These are phyloP conservation scores for Elymus sibiricus DNA, from an alignment of 176 grass and related monocot species.

Conservation along the genomic window DNA sequence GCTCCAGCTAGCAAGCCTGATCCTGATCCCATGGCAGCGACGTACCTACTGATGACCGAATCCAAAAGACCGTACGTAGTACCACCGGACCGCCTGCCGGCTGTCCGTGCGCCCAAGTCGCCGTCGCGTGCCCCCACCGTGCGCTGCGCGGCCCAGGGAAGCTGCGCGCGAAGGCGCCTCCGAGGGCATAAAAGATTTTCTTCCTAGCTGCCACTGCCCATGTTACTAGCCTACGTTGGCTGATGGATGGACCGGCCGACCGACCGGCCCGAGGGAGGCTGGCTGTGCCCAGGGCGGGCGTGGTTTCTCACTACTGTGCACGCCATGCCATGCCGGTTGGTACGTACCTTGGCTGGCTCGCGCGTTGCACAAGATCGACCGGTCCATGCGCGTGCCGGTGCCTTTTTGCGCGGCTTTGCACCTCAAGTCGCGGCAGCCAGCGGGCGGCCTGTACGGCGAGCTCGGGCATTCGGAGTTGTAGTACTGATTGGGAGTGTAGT, in stretches of 20 bases:
- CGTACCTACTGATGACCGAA: constrained; percentile 1
- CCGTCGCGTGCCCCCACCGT: constrained; percentile 16
- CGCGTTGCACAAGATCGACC: not conserved
- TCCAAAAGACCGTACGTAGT: not conserved
- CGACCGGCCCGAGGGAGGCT: no score
- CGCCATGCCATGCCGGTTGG: not conserved
- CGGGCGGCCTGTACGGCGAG: not conserved
- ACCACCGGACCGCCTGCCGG: not conserved
- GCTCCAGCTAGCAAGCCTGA: constrained; percentile 59
- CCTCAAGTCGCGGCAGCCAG: not conserved
- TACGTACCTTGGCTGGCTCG: not conserved
- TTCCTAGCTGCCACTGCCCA: not conserved
- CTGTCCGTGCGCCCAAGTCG: not conserved
- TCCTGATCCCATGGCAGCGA: constrained; percentile 3
- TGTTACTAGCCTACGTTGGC: constrained; percentile 10
- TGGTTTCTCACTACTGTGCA: constrained; percentile 40
- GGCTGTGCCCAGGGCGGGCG: not conserved
- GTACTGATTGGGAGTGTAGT: not conserved
- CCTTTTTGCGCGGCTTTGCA: not conserved
- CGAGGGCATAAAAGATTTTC: not conserved
- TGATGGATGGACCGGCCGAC: no score
- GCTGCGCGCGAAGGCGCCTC: constrained; percentile 42
- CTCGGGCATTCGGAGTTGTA: not conserved
- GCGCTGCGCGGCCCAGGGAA: constrained; percentile 7
- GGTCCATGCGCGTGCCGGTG: not conserved